Base-by-base conservation (phyloP, 2,329 filamentous ascomycete species). In the Xylaria sp. region DNA sequence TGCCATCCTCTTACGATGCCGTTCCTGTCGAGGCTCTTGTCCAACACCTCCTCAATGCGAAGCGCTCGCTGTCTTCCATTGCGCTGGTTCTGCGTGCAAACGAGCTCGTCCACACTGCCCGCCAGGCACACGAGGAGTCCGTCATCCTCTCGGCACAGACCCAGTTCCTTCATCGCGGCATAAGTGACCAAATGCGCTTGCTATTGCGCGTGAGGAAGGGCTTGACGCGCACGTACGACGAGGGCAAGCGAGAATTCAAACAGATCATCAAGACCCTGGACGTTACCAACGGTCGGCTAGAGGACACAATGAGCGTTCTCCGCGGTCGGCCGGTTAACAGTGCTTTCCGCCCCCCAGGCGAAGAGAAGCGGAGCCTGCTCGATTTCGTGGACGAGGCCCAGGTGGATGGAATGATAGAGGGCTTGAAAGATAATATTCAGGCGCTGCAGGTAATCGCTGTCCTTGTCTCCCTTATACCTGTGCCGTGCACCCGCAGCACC, bases 61-160 rank as follows among this genome's bases (percentile, higher is more conserved):
- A 97, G 75, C 87, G 92, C 44, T 93, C 93, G 1, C 84, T 98
- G 4, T 91, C 90, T 15, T 92, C 92, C 10, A 93, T 96, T 74
- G 87, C 83, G 41, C 88, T 91, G 62, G 92, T 97, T 53, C 89
- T 91, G 73, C 90, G 91, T 62, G 93, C 93, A 67, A 93, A 95
- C 73, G 90, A 96, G 71, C 88, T 97, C 58, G 90, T 95, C 44
- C 92, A 87, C 19, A 82, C 86, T 13, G 92, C 93, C 4, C 89
- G 92, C 33, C 80, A 83, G 31, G 85, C 91, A 33, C 83, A 97
- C 66, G 91, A 96, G 72, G 90, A 95, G 68, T 89, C 88, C 48
- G 88, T 92, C 54, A 82, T 93, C 9, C 83, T 96, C 3, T 84
- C 85, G 21, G 87, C 91, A 7, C 84, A 90, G 69, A 87, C 88